Evolutionary conservation across 75 land plant genomes (phyloP), one percentile per base, ranked within the genome.

Genomic region (Cryptomeria japonica): DNA sequence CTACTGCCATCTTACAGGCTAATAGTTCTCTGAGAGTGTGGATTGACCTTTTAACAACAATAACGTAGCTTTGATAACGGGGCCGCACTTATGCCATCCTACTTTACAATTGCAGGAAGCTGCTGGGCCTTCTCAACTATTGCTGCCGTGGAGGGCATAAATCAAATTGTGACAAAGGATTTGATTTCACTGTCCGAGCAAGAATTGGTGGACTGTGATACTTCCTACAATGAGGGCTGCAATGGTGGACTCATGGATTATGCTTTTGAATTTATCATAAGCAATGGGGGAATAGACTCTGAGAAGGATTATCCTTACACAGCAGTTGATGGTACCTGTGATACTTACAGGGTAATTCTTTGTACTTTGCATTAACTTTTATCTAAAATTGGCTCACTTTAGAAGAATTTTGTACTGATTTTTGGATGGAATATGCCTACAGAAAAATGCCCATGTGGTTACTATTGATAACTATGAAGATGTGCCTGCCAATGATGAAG

Each of bases 221-320:
- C 39, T 8, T 47, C 87, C 32, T 79, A 87, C 87, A 92, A 94
- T 85, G 77, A 88, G 83, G 95, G 95, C 12, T 94, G 95, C 91
- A 91, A 91, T 86, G 95, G 95, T 12, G 95, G 95, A 37, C 94
- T 94, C 80, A 94, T 94, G 95, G 95, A 93, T 73, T 89, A 94
- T 72, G 95, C 95, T 28, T 93, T 94, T 41, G 90, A 93, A 58
- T 94, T 91, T 84, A 91, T 94, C 49, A 93, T 93, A n/a, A 88
- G 89, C 58, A 94, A 94, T 55, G 95, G 95, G 44, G 95, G 95
- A 8, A 88, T 94, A 39, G 94, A 93, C 83, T 87, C 91, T 14
- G 94, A 94, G 36, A 87, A 89, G 53, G 91, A 93, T 86, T 94
- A 94, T 37, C 95, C 94, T 28, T 94, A 94, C 93, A 87, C 85